Evolutionary conservation across 2,329 filamentous ascomycete genomes (phyloP), one percentile per base, ranked within the genome.

Genomic region (Penicillium aurantiogriseum): DNA sequence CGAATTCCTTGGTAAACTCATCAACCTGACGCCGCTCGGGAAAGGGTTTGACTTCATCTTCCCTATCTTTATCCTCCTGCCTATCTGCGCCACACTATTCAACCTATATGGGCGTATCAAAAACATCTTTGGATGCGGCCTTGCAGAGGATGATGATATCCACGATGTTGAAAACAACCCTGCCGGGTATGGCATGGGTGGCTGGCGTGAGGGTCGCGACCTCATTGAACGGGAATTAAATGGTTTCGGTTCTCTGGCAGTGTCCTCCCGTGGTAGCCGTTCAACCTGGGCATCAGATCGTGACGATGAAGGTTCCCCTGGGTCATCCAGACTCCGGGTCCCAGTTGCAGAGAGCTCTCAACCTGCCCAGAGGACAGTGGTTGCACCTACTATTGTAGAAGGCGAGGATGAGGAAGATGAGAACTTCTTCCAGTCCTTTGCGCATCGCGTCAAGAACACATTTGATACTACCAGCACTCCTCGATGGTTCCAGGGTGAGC

Each of bases 121-220:
- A 73, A 87, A 86, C 27, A 74, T 89, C 54, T 84, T 93, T 56
- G 93, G 94, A 15, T 91, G 95, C 57, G 90, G 88, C 36, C 85
- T 91, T 39, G 79, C 92, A 1, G 85, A 92, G 43, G 89, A 91
- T 36, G 89, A 92, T 39, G 88, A 89, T 15, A 33, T 63, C 21
- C 67, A 86, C 13, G 86, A 88, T 13, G 84, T 85, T 21, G 76
- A 77, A 38, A 85, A 87, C 27, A 85, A 84, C 49, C 79, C 81
- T 7, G 80, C 80, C 3, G 84, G 84, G 3, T 91, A 88, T 62
- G 91, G 91, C 15, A 87, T 88, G 0, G 91, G 90, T 1, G 88
- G 88, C 1, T 97, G 93, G 94, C 86, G 92, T 46, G 94, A 97
- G 76, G 94, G 94, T 3, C 85, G 91, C 50, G 89, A 92, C 49